Evolutionary conservation across 2,329 filamentous ascomycete genomes (phyloP).

Genomic region (Colletotrichum magnum): DNA sequence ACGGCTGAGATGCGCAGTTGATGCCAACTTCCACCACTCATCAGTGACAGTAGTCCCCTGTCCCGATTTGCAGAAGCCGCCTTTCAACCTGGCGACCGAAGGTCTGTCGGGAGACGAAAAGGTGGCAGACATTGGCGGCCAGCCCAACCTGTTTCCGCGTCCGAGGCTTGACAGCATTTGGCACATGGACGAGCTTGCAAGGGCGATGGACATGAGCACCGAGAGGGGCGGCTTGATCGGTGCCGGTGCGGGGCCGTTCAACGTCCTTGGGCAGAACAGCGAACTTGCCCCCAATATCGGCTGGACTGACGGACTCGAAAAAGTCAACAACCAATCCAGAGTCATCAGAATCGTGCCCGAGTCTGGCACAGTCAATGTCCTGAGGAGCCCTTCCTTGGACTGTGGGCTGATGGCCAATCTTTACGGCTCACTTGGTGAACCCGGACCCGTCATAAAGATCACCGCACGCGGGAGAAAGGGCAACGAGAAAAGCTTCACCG

Average conservation of each 20-base stretch:
- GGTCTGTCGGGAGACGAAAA: slow-evolving; percentile 56
- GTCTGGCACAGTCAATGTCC: slow-evolving; percentile 42
- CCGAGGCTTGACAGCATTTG: slow-evolving; percentile 53
- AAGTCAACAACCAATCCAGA: slow-evolving; percentile 47
- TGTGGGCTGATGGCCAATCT: slow-evolving; percentile 61
- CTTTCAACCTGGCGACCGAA: slow-evolving; percentile 54
- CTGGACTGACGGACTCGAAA: slow-evolving; percentile 45
- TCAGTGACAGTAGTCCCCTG: slow-evolving; percentile 46
- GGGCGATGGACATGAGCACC: slow-evolving; percentile 53
- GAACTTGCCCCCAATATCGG: slow-evolving; percentile 57
- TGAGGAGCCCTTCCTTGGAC: slow-evolving; percentile 47
- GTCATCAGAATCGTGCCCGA: slow-evolving; percentile 46
- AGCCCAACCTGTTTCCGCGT: slow-evolving; percentile 54
- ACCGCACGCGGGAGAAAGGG: slow-evolving; percentile 48
- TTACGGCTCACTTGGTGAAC: slow-evolving; percentile 52
- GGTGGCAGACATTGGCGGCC: slow-evolving; percentile 61
- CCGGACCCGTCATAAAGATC: slow-evolving; percentile 54
- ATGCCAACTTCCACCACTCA: slow-evolving; percentile 44
- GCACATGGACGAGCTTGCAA: slow-evolving; percentile 48
- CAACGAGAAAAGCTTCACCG: slow-evolving; percentile 49
- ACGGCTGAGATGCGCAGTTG: slow-evolving; percentile 41
- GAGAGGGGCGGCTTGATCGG: slow-evolving; percentile 53
- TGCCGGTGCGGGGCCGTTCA: slow-evolving; percentile 59
- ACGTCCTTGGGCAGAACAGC: slow-evolving; percentile 56
- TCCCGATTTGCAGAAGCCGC: slow-evolving; percentile 54